Conservation (phyloP, 2,329 filamentous ascomycete genomes). For the Cercospora sesami region DNA sequence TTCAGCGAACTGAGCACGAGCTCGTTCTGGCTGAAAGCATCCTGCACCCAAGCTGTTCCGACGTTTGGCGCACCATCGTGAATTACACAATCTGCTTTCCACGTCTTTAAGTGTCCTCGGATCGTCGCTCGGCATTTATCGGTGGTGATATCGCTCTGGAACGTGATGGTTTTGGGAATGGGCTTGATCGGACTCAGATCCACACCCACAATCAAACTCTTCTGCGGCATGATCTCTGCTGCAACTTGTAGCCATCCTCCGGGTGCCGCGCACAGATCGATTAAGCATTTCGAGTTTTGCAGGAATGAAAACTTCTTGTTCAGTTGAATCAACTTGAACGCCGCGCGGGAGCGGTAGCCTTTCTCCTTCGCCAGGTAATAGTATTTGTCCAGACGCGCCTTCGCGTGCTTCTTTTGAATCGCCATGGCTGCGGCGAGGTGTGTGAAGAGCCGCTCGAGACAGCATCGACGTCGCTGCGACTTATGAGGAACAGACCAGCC, state of each 20-base stretch:
- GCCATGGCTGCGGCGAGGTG: conserved; percentile 62
- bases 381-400: conserved; percentile 98
- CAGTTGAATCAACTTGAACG: conserved; percentile 96
- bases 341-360: conserved; percentile 90
- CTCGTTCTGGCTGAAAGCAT: conserved; percentile 97
- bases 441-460: conserved; percentile 1
- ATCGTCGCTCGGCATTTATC: conserved; percentile 93
- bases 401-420: conserved; percentile 98
- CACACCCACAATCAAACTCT: conserved; percentile 89
- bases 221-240: conserved; percentile 87
- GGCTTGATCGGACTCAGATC: conserved; percentile 94
- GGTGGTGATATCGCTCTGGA: conserved; percentile 97
- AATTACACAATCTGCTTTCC: conserved; percentile 92
- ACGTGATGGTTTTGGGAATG: conserved; percentile 89
- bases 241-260: conserved; percentile 98
- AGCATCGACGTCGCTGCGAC: conserved; percentile 3
- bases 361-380: conserved; percentile 99
- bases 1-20: conserved; percentile 87
- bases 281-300: conserved; percentile 90
- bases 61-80: conserved; percentile 98
- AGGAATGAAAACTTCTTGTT: conserved; percentile 99
- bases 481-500: background rate
- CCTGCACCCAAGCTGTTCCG: conserved; percentile 95
- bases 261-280: conserved; percentile 96
- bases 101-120: conserved; percentile 84